Percentiles rank a stretch among this genome's conserved stretches.
Evolutionary conservation across 2,329 filamentous ascomycete species (phyloP).

Genomic region (Colletotrichum sp.): DNA sequence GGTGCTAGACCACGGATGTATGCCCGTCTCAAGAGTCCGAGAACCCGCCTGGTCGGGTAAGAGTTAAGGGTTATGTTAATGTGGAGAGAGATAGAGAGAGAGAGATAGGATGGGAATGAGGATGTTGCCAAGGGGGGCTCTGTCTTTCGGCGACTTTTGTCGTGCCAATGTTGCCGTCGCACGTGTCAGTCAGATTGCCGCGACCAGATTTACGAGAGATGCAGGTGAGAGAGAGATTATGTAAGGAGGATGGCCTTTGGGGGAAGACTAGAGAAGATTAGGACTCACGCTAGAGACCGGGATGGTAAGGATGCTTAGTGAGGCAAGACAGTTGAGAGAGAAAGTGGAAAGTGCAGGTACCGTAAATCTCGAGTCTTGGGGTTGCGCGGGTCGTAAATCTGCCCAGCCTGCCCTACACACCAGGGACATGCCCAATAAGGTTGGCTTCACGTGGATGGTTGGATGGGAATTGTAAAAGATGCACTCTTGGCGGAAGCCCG

Average conservation of each 20-base stretch:
- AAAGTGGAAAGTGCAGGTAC: neutral
- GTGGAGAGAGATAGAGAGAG: neutral
- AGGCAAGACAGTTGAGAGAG: neutral
- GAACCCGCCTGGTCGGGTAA: neutral
- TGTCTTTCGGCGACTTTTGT: neutral
- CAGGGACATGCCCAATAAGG: neutral
- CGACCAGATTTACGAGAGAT: constrained; percentile 16
- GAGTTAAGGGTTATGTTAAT: neutral
- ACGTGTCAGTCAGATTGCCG: constrained; percentile 11
- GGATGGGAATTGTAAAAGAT: neutral
- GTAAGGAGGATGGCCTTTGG: neutral
- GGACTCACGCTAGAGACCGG: neutral
- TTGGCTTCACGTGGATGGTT: neutral
- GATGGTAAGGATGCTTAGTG: neutral
- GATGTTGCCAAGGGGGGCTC: neutral
- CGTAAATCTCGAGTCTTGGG: neutral
- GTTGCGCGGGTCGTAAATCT: constrained; percentile 4
- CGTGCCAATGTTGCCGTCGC: constrained; percentile 2
- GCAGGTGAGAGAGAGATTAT: neutral
- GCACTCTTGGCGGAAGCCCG: neutral
- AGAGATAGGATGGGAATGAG: neutral
- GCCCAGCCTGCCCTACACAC: neutral
- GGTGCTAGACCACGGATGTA: neutral
- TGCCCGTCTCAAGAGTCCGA: neutral
- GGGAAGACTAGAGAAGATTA: neutral